Base-by-base conservation (phyloP, 202 grass and related monocot genomes). In the Cymbopogon flexuosus region DNA sequence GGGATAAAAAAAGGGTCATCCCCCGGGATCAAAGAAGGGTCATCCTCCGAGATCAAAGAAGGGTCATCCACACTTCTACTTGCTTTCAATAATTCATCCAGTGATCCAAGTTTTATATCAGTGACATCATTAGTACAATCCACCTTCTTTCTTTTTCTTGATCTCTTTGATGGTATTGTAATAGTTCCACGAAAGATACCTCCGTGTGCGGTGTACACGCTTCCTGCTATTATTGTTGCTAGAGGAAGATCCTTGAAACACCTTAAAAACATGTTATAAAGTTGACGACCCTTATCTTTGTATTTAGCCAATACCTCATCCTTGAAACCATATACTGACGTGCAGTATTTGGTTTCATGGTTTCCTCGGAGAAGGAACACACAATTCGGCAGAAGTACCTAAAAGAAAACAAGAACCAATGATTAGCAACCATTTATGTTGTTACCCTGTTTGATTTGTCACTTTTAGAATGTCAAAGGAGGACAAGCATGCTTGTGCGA, bases 341-440 rank as follows among this genome's bases (percentile, higher is more conserved):
- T 98, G 57, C 95, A 98, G 24, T 98, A 98, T 80, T 98, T 98
- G 34, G 95, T 93, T 84, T 98, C 95, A 18, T 98, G 95, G 79
- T 98, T 98, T 52, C 95, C 95, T 5, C 95, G 84, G 8, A 98
- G 81, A 62, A 98, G 95, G 22, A 91, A 94, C 7, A 98, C 92
- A 45, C 68, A 83, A 63, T 93, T 81, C 19, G 88, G 95, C 56
- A 93, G 77, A 8, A 93, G 80, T 15, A 94, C 84, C 95, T 98
- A 74, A 47, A 81, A 84, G 65, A 35, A 23, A 23, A 76, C 27
- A 65, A 77, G 72, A 85, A 3, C 37, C 14, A 74, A 52, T 43
- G 59, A 66, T 66, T 21, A 8, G 5, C 1, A 14, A 42, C 33
- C 67, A 21, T 34, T 81, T 59, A 35, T 45, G 3, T 23, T 77